These are phyloP conservation scores for Rutidosis leptorrhynchoides DNA, from an alignment of 129 eudicot genomes.

Conservation along the genomic window DNA sequence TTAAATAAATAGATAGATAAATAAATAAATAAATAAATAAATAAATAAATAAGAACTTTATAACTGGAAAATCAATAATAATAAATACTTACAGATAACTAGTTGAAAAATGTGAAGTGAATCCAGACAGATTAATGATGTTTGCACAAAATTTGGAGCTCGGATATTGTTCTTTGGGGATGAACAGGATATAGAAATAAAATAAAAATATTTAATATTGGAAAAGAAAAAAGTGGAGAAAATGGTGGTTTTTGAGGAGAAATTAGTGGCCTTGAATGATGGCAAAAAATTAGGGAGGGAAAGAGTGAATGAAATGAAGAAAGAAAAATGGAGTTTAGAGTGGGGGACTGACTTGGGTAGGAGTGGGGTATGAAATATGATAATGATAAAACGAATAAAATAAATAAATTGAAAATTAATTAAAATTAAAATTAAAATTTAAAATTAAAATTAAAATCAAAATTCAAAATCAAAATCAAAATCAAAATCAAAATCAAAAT, in stretches of 20 bases:
- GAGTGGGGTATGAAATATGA: slow-evolving; percentile 5
- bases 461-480: too few relatives aligned
- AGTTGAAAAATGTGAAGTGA: not conserved
- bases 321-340: slow-evolving; percentile 13
- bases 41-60: not conserved
- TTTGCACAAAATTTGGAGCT: not conserved
- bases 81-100: not conserved
- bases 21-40: too few relatives aligned
- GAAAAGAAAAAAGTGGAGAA: not conserved
- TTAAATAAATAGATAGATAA: not conserved
- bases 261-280: slow-evolving; percentile 45
- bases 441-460: too few relatives aligned
- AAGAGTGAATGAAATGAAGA: slow-evolving; percentile 31
- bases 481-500: too few relatives aligned
- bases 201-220: too few relatives aligned
- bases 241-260: slow-evolving; percentile 11
- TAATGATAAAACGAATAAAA: too few relatives aligned
- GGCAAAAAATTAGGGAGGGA: slow-evolving; percentile 45
- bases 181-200: not conserved
- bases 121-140: not conserved
- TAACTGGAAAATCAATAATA: too few relatives aligned
- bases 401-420: too few relatives aligned
- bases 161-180: not conserved
- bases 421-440: too few relatives aligned
- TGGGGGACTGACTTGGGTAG: not conserved